Evolutionary conservation across 768 basidiomycete genomes (phyloP).

Genomic region (Suillus cothurnatus): DNA sequence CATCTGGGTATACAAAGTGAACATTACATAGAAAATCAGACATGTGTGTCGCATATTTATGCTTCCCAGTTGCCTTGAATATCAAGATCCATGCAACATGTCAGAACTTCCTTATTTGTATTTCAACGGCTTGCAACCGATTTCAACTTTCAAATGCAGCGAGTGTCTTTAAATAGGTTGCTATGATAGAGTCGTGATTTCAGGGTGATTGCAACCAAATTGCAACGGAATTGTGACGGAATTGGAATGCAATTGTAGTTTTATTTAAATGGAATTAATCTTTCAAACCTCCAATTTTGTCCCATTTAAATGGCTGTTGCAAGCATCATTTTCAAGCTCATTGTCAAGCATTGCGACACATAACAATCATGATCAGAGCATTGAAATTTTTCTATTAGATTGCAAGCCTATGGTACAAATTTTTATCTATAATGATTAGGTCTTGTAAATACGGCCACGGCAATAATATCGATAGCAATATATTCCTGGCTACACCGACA

Average conservation of each 20-base stretch:
- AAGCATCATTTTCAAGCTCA: conserved; percentile 1
- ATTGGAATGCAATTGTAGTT: not conserved
- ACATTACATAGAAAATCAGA: too few species aligned
- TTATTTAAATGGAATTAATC: not conserved
- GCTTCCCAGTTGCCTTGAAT: too few species aligned
- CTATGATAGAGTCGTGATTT: not conserved
- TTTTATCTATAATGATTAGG: not conserved
- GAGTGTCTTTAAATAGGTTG: not conserved
- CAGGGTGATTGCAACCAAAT: not conserved
- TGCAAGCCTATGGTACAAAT: not conserved
- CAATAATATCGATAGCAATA: not conserved
- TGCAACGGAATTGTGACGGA: not conserved
- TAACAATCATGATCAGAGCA: not conserved
- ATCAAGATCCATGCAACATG: not conserved
- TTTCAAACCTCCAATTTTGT: not conserved
- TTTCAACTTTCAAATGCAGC: conserved; percentile 1
- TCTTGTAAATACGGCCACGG: not conserved
- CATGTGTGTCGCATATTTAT: too few species aligned
- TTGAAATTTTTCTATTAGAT: not conserved
- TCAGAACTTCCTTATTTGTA: conserved; percentile 2
- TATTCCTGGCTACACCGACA: not conserved
- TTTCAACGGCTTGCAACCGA: not conserved
- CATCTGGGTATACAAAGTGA: too few species aligned
- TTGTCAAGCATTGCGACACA: not conserved
- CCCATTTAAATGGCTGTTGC: not conserved